Conservation (phyloP, 371 early-diverging fungal genomes). For the Apophysomyces variabilis region DNA sequence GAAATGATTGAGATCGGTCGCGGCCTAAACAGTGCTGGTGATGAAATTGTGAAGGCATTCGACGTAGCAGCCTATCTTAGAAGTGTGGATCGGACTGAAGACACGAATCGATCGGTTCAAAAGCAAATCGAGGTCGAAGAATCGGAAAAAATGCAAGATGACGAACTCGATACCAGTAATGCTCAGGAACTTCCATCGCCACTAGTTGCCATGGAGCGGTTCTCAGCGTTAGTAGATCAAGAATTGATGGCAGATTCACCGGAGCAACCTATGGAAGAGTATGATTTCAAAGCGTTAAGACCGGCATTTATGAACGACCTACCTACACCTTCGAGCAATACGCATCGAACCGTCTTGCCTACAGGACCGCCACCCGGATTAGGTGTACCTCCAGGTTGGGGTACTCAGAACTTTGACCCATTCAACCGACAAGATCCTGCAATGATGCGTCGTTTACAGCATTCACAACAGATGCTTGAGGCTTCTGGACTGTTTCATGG, state of each 20-base stretch:
- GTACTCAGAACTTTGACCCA: conserved; percentile 42
- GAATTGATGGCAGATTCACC: conserved; percentile 28
- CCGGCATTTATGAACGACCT: conserved; percentile 13
- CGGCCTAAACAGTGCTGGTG: conserved; percentile 27
- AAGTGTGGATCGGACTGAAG: conserved; percentile 12
- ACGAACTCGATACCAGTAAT: conserved; percentile 4
- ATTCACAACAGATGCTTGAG: conserved; percentile 57
- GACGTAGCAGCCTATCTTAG: conserved; percentile 23
- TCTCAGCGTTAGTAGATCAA: conserved; percentile 33
- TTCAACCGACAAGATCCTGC: conserved; percentile 51
- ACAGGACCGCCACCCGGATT: conserved; percentile 33
- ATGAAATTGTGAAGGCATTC: conserved; percentile 34
- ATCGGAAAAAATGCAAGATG: conserved; percentile 32
- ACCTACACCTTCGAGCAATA: conserved; percentile 25
- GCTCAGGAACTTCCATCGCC: conserved; percentile 19
- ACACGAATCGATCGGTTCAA: conserved; percentile 6
- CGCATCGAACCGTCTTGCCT: conserved; percentile 19
- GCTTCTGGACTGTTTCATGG: conserved; percentile 50
- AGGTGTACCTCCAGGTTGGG: conserved; percentile 37
- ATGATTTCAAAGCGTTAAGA: conserved; percentile 14
- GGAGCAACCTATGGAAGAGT: conserved; percentile 18
- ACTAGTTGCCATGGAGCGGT: conserved; percentile 39
- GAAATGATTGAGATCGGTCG: conserved; percentile 18
- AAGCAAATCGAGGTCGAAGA: conserved; percentile 9
- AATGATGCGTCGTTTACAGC: conserved; percentile 49